These are phyloP conservation scores for Yarrowia sp. DNA, from an alignment of 805 yeast genomes.

Conservation along the genomic window DNA sequence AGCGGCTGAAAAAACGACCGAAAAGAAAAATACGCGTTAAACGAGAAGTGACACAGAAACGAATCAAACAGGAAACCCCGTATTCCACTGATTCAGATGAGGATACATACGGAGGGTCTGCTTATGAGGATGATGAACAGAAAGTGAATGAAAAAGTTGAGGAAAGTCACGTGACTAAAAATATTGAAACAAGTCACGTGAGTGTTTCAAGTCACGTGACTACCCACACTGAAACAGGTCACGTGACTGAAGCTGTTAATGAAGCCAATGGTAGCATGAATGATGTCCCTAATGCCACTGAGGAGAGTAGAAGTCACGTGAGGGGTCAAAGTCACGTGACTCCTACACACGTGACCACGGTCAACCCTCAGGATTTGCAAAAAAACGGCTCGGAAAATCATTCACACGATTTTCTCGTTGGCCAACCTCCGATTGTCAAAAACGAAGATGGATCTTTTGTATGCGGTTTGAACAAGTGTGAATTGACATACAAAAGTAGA, in stretches of 20 bases:
- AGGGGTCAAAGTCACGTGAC: no score
- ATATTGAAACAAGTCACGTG: no score
- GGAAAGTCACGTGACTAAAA: no score
- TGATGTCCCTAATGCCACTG: no score
- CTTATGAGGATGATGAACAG: background rate
- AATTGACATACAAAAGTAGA: background rate
- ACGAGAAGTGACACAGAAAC: no score
- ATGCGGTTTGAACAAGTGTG: background rate
- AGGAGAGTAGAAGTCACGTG: no score
- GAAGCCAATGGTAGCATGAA: no score
- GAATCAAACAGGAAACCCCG: background rate
- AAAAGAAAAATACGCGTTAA: background rate
- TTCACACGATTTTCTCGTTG: no score
- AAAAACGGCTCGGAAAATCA: no score
- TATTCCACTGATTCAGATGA: background rate
- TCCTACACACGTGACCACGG: background rate
- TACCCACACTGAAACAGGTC: no score
- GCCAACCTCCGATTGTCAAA: background rate
- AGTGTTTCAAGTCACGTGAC: no score
- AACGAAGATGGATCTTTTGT: background rate
- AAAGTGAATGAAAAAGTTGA: background rate
- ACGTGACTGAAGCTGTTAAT: no score
- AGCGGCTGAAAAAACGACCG: background rate
- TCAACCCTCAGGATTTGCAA: background rate
- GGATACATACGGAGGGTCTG: background rate